These are phyloP conservation scores for Picea glauca DNA, from an alignment of 75 land plant genomes.

Conservation along the genomic window DNA sequence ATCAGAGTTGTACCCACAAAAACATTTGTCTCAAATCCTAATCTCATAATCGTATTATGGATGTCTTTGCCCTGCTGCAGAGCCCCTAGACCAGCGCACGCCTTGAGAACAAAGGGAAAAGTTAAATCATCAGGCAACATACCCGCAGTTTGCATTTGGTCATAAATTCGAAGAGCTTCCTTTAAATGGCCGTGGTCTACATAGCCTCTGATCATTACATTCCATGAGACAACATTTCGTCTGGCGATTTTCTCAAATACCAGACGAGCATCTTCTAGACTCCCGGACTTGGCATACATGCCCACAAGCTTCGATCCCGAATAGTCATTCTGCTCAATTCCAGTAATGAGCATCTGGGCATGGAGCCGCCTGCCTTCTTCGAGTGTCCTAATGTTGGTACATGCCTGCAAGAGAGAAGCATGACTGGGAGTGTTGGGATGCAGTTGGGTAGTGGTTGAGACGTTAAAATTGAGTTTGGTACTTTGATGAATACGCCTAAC, in stretches of 20 bases:
- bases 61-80: neutral
- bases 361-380: constrained; percentile 17
- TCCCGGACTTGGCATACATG: constrained; percentile 48
- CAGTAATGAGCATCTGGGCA: constrained; percentile 20
- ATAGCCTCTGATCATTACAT: too few species aligned
- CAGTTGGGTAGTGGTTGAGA: too few species aligned
- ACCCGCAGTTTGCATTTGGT: too few species aligned
- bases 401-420: too few species aligned
- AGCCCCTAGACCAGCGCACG: constrained; percentile 43
- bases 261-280: constrained; percentile 22
- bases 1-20: constrained; percentile 12
- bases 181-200: too few species aligned
- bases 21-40: constrained; percentile 1
- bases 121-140: constrained; percentile 46
- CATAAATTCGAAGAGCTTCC: too few species aligned
- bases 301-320: constrained; percentile 46
- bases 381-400: neutral
- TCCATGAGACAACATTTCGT: too few species aligned
- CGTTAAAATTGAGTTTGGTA: too few species aligned
- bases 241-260: neutral
- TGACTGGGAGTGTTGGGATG: too few species aligned
- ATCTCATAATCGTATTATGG: constrained; percentile 1
- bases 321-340: constrained; percentile 21
- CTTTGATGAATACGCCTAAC: too few species aligned
- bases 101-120: constrained; percentile 45